Evolutionary conservation across 345 rosid species (phyloP).

Genomic region (Sapria himalayana): DNA sequence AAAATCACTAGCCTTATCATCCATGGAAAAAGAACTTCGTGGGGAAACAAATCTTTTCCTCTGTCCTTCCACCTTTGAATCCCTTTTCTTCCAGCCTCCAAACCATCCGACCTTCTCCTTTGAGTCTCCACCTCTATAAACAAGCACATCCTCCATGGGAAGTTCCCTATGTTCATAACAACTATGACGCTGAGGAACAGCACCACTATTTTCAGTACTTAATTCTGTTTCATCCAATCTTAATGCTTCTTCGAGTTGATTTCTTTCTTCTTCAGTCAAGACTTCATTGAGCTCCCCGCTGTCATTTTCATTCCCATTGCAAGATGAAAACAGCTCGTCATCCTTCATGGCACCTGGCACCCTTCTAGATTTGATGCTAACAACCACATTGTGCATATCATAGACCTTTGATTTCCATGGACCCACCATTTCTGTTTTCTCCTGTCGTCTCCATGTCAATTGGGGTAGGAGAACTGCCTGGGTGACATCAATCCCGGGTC

Average conservation of each 20-base stretch:
- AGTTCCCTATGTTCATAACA: constrained; percentile 69
- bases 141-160: constrained; percentile 35
- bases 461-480: constrained; percentile 83
- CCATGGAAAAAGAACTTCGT: constrained; percentile 62
- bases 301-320: constrained; percentile 59
- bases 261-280: constrained; percentile 74
- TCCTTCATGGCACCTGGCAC: constrained; percentile 94
- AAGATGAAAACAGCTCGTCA: constrained; percentile 61
- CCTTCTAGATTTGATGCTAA: constrained; percentile 73
- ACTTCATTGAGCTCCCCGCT: constrained; percentile 55
- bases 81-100: constrained; percentile 82
- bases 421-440: constrained; percentile 78
- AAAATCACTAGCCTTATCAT: constrained; percentile 69
- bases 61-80: constrained; percentile 37
- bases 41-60: constrained; percentile 48
- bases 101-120: constrained; percentile 97
- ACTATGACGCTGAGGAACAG: constrained; percentile 37
- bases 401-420: constrained; percentile 86
- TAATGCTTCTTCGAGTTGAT: constrained; percentile 73
- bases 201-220: constrained; percentile 26
- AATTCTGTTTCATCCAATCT: constrained; percentile 54
- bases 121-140: constrained; percentile 23
- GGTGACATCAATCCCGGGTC: constrained; percentile 93
- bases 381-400: constrained; percentile 94
- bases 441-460: constrained; percentile 85